These are phyloP conservation scores for Sclerotinia subarctica DNA, from an alignment of 2,329 filamentous ascomycete genomes.

Conservation along the genomic window DNA sequence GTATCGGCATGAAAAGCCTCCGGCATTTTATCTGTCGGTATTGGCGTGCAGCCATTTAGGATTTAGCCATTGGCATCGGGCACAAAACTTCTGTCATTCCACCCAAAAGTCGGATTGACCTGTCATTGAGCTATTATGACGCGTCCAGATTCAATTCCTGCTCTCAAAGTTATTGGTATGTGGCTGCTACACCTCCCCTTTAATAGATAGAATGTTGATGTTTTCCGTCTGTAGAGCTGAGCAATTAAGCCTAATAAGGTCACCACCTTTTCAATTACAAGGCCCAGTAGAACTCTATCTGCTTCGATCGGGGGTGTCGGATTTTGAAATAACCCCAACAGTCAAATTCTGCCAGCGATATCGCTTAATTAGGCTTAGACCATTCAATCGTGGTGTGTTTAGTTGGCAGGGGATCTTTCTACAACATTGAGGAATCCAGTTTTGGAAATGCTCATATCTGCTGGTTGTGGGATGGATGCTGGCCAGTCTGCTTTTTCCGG, in stretches of 20 bases:
- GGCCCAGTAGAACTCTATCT: too few relatives aligned
- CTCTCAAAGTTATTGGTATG: neutral
- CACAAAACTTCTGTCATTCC: neutral
- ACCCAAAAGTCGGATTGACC: neutral
- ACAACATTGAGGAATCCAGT: neutral
- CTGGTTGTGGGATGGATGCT: neutral
- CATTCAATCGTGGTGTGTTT: too few relatives aligned
- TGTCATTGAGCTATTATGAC: neutral
- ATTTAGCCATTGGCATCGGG: too few relatives aligned
- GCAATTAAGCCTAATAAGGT: too few relatives aligned
- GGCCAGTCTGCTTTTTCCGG: neutral
- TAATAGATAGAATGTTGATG: neutral
- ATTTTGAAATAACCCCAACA: too few relatives aligned
- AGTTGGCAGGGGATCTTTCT: neutral
- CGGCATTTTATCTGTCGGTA: neutral
- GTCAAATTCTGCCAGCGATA: too few relatives aligned
- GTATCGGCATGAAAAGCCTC: neutral
- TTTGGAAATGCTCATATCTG: neutral
- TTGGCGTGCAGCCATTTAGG: neutral
- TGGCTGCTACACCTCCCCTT: neutral
- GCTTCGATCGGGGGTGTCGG: too few relatives aligned
- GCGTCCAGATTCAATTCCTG: neutral
- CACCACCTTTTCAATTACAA: too few relatives aligned
- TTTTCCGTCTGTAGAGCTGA: neutral
- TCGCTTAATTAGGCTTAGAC: too few relatives aligned